Conservation (phyloP, 169 alveolate species). For the Eimeria sp. region DNA sequence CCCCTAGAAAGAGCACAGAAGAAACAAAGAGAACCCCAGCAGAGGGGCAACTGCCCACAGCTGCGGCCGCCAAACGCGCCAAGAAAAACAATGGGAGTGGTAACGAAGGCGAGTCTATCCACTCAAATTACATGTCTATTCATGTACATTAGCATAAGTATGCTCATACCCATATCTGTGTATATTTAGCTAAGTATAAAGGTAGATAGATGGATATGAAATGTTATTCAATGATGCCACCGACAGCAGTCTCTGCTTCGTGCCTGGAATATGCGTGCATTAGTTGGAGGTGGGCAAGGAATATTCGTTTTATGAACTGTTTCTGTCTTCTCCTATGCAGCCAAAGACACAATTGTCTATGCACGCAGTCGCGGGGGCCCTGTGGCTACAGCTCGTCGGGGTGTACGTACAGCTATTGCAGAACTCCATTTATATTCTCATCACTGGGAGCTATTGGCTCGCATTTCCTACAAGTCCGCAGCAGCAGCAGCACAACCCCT, state of each 20-base stretch:
- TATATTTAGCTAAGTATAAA: neutral
- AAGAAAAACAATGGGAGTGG: neutral
- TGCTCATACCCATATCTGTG: too few species aligned
- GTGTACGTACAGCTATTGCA: slow-evolving; percentile 8
- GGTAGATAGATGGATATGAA: too few species aligned
- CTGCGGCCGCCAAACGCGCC: neutral
- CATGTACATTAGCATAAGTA: too few species aligned
- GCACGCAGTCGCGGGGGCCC: slow-evolving; percentile 37
- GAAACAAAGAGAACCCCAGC: neutral
- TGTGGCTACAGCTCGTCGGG: slow-evolving; percentile 40
- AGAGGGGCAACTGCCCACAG: neutral
- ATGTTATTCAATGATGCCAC: too few species aligned
- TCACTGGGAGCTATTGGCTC: slow-evolving; percentile 38
- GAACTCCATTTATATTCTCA: slow-evolving; percentile 44
- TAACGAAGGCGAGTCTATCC: neutral
- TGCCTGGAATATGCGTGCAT: too few species aligned
- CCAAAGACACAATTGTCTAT: neutral
- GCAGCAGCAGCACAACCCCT: neutral
- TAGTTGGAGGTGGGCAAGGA: too few species aligned
- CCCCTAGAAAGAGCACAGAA: neutral
- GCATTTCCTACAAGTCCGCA: slow-evolving; percentile 48
- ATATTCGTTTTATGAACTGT: too few species aligned
- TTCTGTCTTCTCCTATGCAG: neutral
- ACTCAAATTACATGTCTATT: neutral
- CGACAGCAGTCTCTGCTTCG: too few species aligned